A percentile compares a stretch with the other conserved stretches of the same genome.
Evolutionary conservation across 108 stramenopile species (phyloP).

Genomic region (Conticribra guillardii): DNA sequence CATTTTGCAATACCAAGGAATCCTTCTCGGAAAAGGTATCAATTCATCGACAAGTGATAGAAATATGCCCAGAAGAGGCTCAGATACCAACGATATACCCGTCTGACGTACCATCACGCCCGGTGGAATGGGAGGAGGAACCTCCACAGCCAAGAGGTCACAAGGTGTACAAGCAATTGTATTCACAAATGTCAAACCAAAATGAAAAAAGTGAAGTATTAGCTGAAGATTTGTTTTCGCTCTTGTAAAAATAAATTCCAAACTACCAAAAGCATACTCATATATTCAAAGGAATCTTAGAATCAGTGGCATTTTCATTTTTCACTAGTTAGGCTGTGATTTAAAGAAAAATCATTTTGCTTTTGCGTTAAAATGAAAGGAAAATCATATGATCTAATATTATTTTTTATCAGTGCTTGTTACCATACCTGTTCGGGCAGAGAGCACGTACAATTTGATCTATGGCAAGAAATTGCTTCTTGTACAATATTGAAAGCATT

Average conservation of each 20-base stretch:
- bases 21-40: not conserved
- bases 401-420: not conserved
- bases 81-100: not conserved
- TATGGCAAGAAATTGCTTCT: not conserved
- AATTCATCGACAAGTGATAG: not conserved
- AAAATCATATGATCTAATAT: no score
- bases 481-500: conserved; percentile 8
- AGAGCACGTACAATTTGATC: not conserved
- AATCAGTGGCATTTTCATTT: no score
- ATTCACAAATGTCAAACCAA: not conserved
- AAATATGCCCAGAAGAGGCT: not conserved
- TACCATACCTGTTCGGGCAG: not conserved
- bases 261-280: no score
- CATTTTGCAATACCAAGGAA: not conserved
- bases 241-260: no score
- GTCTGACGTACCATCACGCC: not conserved
- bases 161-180: not conserved
- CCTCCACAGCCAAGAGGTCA: not conserved
- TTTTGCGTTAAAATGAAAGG: not conserved
- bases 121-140: not conserved
- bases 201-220: not conserved
- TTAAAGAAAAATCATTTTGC: not conserved
- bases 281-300: no score
- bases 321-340: no score
- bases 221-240: not conserved